These are phyloP conservation scores for Chrysanthemum makinoi DNA, from an alignment of 129 eudicot genomes.

Conservation along the genomic window DNA sequence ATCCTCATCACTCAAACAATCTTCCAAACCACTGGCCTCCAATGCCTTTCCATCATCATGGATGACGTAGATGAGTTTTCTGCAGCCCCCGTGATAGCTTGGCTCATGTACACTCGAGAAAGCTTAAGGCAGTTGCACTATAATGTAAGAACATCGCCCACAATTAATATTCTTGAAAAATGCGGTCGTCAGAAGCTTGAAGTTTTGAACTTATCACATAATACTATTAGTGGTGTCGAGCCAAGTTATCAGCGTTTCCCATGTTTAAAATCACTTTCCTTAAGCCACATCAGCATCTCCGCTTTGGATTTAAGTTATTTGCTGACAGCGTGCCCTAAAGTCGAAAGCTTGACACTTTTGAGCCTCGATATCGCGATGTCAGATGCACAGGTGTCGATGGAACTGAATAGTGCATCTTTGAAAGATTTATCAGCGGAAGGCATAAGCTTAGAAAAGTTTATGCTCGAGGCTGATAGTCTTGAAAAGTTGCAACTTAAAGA, in stretches of 20 bases:
- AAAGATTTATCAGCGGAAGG: constrained; percentile 73
- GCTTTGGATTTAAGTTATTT: constrained; percentile 80
- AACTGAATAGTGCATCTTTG: constrained; percentile 58
- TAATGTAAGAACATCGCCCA: constrained; percentile 75
- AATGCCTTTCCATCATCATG: constrained; percentile 73
- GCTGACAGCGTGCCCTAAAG: constrained; percentile 74
- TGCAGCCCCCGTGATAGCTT: constrained; percentile 90
- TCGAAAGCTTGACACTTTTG: constrained; percentile 58
- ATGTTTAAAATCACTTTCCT: constrained; percentile 60
- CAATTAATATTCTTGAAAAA: constrained; percentile 69
- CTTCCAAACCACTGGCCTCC: constrained; percentile 75
- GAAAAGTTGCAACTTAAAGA: constrained; percentile 86
- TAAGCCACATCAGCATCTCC: constrained; percentile 74
- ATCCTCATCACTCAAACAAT: constrained; percentile 81
- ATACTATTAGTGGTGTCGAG: constrained; percentile 73
- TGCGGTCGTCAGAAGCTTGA: constrained; percentile 84
- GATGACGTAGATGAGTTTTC: constrained; percentile 92
- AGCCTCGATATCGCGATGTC: constrained; percentile 86
- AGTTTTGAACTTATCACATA: constrained; percentile 59
- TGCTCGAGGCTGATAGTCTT: constrained; percentile 71
- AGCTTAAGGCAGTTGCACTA: constrained; percentile 60
- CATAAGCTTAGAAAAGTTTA: constrained; percentile 76
- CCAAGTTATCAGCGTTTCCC: constrained; percentile 81
- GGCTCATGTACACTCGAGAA: constrained; percentile 92
- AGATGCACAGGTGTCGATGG: constrained; percentile 81